Base-by-base conservation (phyloP, 306 rosid species). In the Gastrolobium bilobum region DNA sequence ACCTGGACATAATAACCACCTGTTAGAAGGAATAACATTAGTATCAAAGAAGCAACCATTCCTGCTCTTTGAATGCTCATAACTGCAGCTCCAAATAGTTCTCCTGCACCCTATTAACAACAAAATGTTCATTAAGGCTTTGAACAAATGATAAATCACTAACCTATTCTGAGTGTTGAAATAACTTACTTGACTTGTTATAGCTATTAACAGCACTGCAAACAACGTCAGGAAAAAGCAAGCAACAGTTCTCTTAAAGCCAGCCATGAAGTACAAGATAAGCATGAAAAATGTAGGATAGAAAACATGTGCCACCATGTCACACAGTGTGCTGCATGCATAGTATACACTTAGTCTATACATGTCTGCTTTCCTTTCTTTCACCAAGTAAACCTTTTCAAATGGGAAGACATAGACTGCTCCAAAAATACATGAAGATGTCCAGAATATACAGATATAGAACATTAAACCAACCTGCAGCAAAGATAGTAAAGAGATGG, bases 1-100 rank as follows among this genome's bases (percentile, higher is more conserved):
- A 90, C 99, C 99, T 92, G 98, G 3, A 95, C 99, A 81, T 92
- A 95, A 70, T 95, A 95, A 40, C 99, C 99, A 77, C 99, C 98
- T 8, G 97, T 93, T 52, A 95, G 93, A 84, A 95, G 99, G 84
- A 95, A 95, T 33, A 95, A 38, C 99, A 95, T 92, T 26, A 95
- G 90, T 72, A 95, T 83, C 88, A 95, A 78, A 64, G 99, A 92
- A 51, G 99, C 98, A 82, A 92, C 85, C 92, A 90, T 91, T 4
- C 98, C 99, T 42, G 97, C 97, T 78, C 96, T 89, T 87, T 84
- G 91, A 39, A 90, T 90, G 68, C 99, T 95, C 91, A 95, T 80
- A 77, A 93, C 89, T 35, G 97, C 91, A 62, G 98, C 98, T 85
- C 99, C 99, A 85, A 92, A 92, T n/a, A 92, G 84, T 73, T 95